These are phyloP conservation scores for Neocallimastix lanati DNA, from an alignment of 192 early-diverging fungal genomes.

Conservation along the genomic window DNA sequence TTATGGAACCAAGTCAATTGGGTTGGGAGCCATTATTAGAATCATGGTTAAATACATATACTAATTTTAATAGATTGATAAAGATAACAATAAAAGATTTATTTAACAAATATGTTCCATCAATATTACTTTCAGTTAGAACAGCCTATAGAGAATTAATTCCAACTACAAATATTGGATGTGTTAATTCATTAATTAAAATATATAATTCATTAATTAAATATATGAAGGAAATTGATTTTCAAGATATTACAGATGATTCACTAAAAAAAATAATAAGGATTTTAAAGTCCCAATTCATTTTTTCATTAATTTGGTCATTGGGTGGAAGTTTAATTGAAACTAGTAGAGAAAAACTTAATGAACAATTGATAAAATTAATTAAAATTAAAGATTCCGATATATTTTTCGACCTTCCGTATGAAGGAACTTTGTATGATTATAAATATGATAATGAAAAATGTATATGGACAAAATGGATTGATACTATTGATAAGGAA, in stretches of 20 bases:
- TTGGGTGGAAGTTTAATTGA: conserved; percentile 35
- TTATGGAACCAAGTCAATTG: neutral
- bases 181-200: conserved; percentile 30
- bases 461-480: conserved; percentile 28
- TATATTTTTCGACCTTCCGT: conserved; percentile 13
- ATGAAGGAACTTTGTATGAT: conserved; percentile 26
- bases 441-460: conserved; percentile 14
- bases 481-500: conserved; percentile 20
- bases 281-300: conserved; percentile 20
- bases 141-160: conserved; percentile 37
- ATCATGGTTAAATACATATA: conserved; percentile 7
- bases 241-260: conserved; percentile 6
- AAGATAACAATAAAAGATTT: conserved; percentile 11
- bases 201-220: conserved; percentile 26
- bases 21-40: neutral
- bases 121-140: conserved; percentile 13
- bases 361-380: conserved; percentile 9
- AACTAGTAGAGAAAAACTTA: conserved; percentile 26
- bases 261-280: neutral
- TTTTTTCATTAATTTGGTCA: conserved; percentile 31
- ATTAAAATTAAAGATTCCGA: conserved; percentile 1
- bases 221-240: conserved; percentile 10
- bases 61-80: conserved; percentile 11
- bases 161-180: conserved; percentile 35
- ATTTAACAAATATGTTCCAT: conserved; percentile 23